phyloP scores from a whole-genome alignment of 768 basidiomycete species.

The Boletellus ananas region DNA sequence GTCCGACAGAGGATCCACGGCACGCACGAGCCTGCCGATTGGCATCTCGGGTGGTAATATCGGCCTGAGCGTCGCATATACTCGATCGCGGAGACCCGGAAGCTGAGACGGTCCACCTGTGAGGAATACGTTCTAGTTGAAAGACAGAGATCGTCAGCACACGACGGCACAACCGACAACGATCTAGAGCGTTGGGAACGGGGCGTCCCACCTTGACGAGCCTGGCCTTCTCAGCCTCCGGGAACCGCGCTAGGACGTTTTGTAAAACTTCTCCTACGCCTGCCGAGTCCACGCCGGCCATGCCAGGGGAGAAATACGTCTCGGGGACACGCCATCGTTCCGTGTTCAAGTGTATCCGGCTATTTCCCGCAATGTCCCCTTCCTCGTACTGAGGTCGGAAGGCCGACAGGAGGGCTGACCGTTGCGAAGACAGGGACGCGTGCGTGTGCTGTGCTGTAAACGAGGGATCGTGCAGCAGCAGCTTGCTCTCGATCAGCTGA shows the following conservation, averaged over 20 bases:
- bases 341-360: constrained; percentile 83
- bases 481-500: constrained; percentile 69
- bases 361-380: constrained; percentile 61
- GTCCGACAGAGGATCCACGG: constrained; percentile 65
- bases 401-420: constrained; percentile 81
- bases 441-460: constrained; percentile 84
- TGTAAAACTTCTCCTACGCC: constrained; percentile 92
- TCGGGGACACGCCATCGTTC: constrained; percentile 92
- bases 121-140: constrained; percentile 75
- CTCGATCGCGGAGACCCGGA: constrained; percentile 61
- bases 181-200: too few relatives aligned
- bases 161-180: neutral
- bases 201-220: constrained; percentile 63
- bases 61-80: constrained; percentile 75
- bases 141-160: neutral
- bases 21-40: constrained; percentile 53
- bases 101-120: constrained; percentile 80
- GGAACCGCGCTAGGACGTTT: constrained; percentile 72
- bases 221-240: constrained; percentile 59
- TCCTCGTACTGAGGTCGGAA: constrained; percentile 81
- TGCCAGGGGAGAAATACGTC: constrained; percentile 87
- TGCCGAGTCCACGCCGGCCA: constrained; percentile 93
- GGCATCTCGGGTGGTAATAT: constrained; percentile 81
- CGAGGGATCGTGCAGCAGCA: constrained; percentile 78
- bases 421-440: constrained; percentile 67